These are phyloP conservation scores for Leptodontidium sp. DNA, from an alignment of 2,329 filamentous ascomycete genomes.

Conservation along the genomic window DNA sequence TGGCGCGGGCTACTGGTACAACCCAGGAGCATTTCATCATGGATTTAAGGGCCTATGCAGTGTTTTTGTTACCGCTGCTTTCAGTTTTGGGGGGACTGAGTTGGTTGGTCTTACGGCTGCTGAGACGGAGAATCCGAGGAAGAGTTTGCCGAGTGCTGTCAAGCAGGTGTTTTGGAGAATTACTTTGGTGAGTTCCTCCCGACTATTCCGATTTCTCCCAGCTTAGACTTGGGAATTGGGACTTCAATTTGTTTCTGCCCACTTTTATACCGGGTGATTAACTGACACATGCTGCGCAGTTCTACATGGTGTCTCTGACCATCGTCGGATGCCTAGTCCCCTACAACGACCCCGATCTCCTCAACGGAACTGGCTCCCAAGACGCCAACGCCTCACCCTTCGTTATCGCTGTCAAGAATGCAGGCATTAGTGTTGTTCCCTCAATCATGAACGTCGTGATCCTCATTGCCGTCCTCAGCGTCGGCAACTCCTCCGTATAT, in stretches of 20 bases:
- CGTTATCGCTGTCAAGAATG: conserved; percentile 62
- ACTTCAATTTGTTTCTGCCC: neutral
- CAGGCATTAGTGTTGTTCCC: conserved; percentile 58
- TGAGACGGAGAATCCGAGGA: conserved; percentile 77
- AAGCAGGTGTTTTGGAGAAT: conserved; percentile 86
- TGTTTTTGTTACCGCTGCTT: conserved; percentile 78
- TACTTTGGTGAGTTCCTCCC: neutral
- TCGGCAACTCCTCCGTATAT: conserved; percentile 22
- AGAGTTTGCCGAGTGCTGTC: conserved; percentile 82
- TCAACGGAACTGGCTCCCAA: conserved; percentile 42
- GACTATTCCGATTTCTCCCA: no score
- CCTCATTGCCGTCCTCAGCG: conserved; percentile 62
- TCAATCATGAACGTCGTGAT: conserved; percentile 66
- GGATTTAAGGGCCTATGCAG: conserved; percentile 81
- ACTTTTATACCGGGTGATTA: conserved; percentile 41
- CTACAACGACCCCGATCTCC: conserved; percentile 51
- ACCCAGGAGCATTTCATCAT: conserved; percentile 70
- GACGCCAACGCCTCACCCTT: conserved; percentile 58
- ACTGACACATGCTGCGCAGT: conserved; percentile 75
- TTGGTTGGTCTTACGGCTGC: conserved; percentile 78
- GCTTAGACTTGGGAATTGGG: neutral
- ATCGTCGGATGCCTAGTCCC: conserved; percentile 47
- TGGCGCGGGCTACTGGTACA: conserved; percentile 59
- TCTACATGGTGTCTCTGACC: conserved; percentile 86
- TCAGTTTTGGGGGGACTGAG: conserved; percentile 79